Base-by-base conservation (phyloP, 2,329 filamentous ascomycete genomes). In the Fusarium sp. region DNA sequence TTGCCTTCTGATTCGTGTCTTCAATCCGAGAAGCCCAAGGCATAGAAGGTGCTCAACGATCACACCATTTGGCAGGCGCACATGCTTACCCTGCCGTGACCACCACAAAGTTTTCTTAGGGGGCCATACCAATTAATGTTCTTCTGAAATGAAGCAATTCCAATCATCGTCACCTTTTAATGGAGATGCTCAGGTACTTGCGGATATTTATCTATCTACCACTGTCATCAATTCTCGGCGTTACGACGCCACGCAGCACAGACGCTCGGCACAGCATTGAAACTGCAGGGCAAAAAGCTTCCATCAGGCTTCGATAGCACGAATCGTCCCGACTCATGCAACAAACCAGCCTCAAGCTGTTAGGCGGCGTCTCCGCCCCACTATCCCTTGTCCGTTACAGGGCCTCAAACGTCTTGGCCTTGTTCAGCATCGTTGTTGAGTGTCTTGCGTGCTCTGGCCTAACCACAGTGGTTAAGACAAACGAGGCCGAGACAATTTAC, bases 261-360 rank as follows among this genome's bases (percentile, higher is more conserved):
- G 56, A 64, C 57, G 64, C 71, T 66, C 71, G 64, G 71, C 46
- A 54, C 71, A 72, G 49, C 67, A 58, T 60, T 64, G 43, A 53
- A 71, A 59, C 59, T 70, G 57, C 67, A 66, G 68, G 62, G 62
- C 61, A 75, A 72, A 69, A 77, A 77, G 75, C 77, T 78, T 78
- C 77, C 62, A 78, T 77, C 63, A 64, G 65, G 75, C 75, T 78
- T 78, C 77, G 73, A 78, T 76, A 75, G 58, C 74, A 75, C 75
- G 75, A 78, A 75, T 77, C 74, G 68, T 73, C 67, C 67, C 66
- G 65, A 65, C 67, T 68, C 62, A 64, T 71, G 73, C 71, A 69
- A 68, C 49, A 64, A 72, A 63, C 69, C 47, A 77, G 69, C 71
- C 71, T 71, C 64, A 74, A 65, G 58, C 64, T 37, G 62, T 72